Conservation (phyloP, 495 filamentous ascomycete genomes). For the Penicillium ucsense region DNA sequence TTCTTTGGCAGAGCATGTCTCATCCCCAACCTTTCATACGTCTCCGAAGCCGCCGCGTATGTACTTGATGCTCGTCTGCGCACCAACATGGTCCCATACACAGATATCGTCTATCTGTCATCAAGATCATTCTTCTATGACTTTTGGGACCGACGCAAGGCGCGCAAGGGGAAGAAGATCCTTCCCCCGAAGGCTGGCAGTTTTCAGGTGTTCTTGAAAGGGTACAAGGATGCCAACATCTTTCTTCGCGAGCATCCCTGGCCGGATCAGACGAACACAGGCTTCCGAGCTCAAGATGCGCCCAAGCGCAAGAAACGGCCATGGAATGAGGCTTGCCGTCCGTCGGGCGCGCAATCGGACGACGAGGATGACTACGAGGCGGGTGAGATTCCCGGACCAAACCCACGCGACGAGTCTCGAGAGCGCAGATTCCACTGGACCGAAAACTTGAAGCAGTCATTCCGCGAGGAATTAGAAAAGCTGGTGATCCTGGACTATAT, state of each 20-base stretch:
- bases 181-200: slow-evolving; percentile 91
- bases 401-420: slow-evolving; percentile 36
- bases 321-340: slow-evolving; percentile 83
- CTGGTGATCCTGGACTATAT: slow-evolving; percentile 97
- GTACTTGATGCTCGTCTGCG: slow-evolving; percentile 82
- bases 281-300: slow-evolving; percentile 60
- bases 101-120: slow-evolving; percentile 85
- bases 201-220: slow-evolving; percentile 95
- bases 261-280: slow-evolving; percentile 86
- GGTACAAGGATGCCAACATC: slow-evolving; percentile 91
- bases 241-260: slow-evolving; percentile 93
- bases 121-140: slow-evolving; percentile 98
- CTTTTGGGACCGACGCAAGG: slow-evolving; percentile 87
- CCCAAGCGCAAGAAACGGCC: slow-evolving; percentile 60
- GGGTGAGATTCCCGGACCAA: slow-evolving; percentile 32
- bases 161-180: slow-evolving; percentile 74
- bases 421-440: slow-evolving; percentile 73
- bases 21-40: slow-evolving; percentile 98
- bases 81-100: slow-evolving; percentile 91
- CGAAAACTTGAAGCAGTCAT: slow-evolving; percentile 76
- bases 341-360: slow-evolving; percentile 53
- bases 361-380: slow-evolving; percentile 66
- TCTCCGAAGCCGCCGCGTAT: slow-evolving; percentile 95
- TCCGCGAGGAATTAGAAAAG: slow-evolving; percentile 93
- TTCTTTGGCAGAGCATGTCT: slow-evolving; percentile 93